phyloP scores from a whole-genome alignment of 441 rosid species.

The Syzygium malaccense region DNA sequence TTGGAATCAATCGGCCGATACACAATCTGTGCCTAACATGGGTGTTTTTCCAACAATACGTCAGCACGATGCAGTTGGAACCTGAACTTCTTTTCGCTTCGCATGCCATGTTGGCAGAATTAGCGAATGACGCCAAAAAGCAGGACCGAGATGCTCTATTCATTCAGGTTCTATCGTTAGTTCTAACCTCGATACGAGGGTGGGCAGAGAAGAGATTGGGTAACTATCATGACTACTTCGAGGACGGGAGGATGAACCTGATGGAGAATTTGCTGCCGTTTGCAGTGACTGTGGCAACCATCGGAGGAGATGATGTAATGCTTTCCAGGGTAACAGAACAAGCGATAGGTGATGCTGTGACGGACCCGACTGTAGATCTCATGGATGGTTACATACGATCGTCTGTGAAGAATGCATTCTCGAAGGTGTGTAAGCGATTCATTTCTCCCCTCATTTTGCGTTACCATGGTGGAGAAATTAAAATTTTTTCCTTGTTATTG shows the following conservation, averaged over 20 bases:
- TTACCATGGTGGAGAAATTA: not conserved
- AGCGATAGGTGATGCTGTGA: conserved; percentile 30
- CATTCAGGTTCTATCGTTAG: conserved; percentile 47
- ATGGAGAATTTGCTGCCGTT: conserved; percentile 71
- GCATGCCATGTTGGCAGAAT: conserved; percentile 68
- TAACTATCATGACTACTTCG: conserved; percentile 69
- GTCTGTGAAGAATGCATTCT: conserved; percentile 62
- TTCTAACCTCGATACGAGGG: conserved; percentile 63
- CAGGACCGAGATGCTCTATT: conserved; percentile 60
- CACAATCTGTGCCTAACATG: conserved; percentile 84
- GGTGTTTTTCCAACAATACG: conserved; percentile 82
- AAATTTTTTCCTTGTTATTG: not conserved
- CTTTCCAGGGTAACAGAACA: conserved; percentile 43
- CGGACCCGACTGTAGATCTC: conserved; percentile 52
- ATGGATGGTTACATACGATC: conserved; percentile 68
- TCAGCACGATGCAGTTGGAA: conserved; percentile 53
- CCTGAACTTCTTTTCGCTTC: conserved; percentile 77
- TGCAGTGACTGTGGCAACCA: conserved; percentile 63
- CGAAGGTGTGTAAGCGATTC: conserved; percentile 32
- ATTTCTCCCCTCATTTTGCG: not conserved
- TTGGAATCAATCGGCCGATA: conserved; percentile 62
- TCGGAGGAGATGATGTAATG: conserved; percentile 61
- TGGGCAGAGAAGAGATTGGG: conserved; percentile 85
- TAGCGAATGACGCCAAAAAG: conserved; percentile 64
- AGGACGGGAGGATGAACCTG: conserved; percentile 43